Conservation (phyloP, 805 yeast species). For the Nakazawaea populi region DNA sequence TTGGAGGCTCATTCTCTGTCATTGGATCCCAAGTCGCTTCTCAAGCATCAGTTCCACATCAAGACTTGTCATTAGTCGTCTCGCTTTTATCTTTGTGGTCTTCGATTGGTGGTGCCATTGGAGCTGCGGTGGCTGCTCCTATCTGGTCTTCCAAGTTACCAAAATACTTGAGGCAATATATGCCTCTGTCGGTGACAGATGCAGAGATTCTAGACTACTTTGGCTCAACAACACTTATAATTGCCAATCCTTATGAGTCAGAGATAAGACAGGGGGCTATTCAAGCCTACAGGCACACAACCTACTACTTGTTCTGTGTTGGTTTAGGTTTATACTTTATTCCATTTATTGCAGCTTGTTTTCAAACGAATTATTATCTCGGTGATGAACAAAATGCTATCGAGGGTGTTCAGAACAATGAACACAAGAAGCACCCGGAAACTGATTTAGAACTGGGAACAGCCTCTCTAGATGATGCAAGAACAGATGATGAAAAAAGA, state of each 20-base stretch:
- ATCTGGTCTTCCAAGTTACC: slow-evolving; percentile 28
- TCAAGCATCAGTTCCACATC: slow-evolving; percentile 36
- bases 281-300: slow-evolving; percentile 24
- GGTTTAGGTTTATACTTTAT: slow-evolving; percentile 25
- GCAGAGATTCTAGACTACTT: slow-evolving; percentile 17
- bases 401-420: neutral
- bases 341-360: slow-evolving; percentile 24
- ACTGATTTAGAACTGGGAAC: no score
- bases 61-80: slow-evolving; percentile 29
- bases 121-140: slow-evolving; percentile 30
- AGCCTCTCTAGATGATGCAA: no score
- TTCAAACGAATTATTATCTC: slow-evolving; percentile 28
- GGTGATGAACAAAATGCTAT: slow-evolving; percentile 30
- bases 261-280: slow-evolving; percentile 26
- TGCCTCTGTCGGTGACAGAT: slow-evolving; percentile 20
- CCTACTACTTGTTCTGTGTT: slow-evolving; percentile 22
- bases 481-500: no score
- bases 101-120: slow-evolving; percentile 29
- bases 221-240: slow-evolving; percentile 19
- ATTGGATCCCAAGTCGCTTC: slow-evolving; percentile 31
- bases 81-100: slow-evolving; percentile 26
- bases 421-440: neutral
- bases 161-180: slow-evolving; percentile 20
- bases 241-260: slow-evolving; percentile 20
- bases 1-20: slow-evolving; percentile 30